Evolutionary conservation across 805 yeast genomes (phyloP).

Genomic region (Torulaspora indica): DNA sequence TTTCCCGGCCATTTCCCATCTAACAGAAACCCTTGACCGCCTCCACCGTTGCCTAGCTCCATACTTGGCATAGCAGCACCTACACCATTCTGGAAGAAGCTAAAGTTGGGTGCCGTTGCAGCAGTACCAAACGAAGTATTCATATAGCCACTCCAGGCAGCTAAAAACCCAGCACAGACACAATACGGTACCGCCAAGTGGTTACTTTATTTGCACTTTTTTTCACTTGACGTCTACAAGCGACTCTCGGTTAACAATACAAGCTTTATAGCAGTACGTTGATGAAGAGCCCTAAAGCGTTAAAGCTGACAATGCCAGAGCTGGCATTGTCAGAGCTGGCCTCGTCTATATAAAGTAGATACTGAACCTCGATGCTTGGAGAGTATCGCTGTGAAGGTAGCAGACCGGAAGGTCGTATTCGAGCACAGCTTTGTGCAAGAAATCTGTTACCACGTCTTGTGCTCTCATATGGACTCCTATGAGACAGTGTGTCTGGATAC

Average conservation of each 20-base stretch:
- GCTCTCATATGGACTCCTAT: conserved; percentile 35
- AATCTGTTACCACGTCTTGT: conserved; percentile 28
- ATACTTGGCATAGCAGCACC: conserved; percentile 3
- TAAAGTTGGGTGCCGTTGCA: conserved; percentile 18
- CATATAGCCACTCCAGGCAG: conserved; percentile 10
- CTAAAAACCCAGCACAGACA: neutral
- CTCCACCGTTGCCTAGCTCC: conserved; percentile 7
- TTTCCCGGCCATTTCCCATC: neutral
- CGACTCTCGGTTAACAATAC: neutral
- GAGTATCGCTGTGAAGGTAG: conserved; percentile 16
- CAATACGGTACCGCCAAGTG: no score
- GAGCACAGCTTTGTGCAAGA: conserved; percentile 27
- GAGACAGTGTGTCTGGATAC: conserved; percentile 14
- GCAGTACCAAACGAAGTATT: conserved; percentile 22
- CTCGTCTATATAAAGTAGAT: conserved; percentile 23
- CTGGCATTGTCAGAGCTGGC: no score
- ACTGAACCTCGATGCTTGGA: conserved; percentile 24
- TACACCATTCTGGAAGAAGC: conserved; percentile 13
- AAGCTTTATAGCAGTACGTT: neutral
- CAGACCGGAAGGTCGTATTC: conserved; percentile 21
- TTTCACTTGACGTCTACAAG: neutral
- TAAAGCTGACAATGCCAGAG: no score
- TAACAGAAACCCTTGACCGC: neutral
- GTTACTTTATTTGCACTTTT: neutral
- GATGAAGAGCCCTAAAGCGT: no score